Evolutionary conservation across 2,329 filamentous ascomycete species (phyloP), one percentile per base, ranked within the genome.

Genomic region (Sarocladium brachiariae): DNA sequence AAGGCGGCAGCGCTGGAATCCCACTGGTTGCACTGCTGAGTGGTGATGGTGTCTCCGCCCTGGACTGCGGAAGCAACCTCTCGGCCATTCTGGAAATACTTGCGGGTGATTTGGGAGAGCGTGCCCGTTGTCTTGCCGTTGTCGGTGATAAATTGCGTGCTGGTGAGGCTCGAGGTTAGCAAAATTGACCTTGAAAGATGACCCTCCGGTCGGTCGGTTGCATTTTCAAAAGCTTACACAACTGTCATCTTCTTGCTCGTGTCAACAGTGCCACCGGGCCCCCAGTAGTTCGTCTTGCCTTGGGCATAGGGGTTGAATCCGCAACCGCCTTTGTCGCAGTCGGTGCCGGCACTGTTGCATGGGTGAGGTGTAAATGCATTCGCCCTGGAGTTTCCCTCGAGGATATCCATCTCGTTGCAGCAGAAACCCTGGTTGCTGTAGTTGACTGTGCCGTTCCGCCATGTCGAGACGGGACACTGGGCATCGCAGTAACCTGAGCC

Each of bases 401-500:
- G 69, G 52, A 72, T 70, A 52, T 72, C 70, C 61, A 71, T 68
- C 52, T 72, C 70, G 54, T 68, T 68, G 54, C 70, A 72, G 64
- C 70, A 71, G 21, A 64, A 61, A 37, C 68, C 68, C 14, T 65
- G 55, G 35, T 30, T 39, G 23, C 34, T 41, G 34, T 37, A 41
- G 35, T 50, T 50, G 23, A 50, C 21, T 3, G 49, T 50, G 21
- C 49, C 49, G 30, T 50, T 50, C 2, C 35, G 21, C 49, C 49
- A 50, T 6, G 49, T 50, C 13, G 37, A 30, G 2, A 50, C 49
- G 6, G 49, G 49, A 60, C 74, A 78, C 59, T 77, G 74, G 14
- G 73, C 68, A 56, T 77, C 74, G 52, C 78, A 81, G 64, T 81
- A 80, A n/a, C 77, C 78, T 14, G 73, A 74, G 33, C 77, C 77